Evolutionary conservation across 441 rosid genomes (phyloP).

Genomic region (Pelargonium citronellum): DNA sequence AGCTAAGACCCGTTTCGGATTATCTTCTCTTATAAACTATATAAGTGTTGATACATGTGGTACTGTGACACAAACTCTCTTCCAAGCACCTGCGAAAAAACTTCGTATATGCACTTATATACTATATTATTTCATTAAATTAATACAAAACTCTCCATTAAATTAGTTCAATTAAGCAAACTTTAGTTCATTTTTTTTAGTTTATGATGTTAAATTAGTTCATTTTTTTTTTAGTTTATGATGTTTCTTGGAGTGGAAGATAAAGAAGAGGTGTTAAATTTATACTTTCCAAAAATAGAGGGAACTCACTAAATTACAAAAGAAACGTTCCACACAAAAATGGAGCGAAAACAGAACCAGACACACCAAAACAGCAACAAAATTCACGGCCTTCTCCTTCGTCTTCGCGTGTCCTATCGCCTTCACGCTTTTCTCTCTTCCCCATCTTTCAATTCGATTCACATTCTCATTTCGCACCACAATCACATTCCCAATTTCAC

Average conservation of each 20-base stretch:
- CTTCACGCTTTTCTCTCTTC: slow-evolving; percentile 49
- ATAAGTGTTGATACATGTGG: no score
- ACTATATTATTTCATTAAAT: no score
- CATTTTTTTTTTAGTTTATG: not conserved
- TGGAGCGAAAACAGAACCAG: not conserved
- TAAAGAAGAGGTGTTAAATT: not conserved
- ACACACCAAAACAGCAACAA: not conserved
- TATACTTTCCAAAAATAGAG: not conserved
- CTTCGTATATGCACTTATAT: no score
- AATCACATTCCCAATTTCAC: slow-evolving; percentile 13
- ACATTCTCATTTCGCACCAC: slow-evolving; percentile 10
- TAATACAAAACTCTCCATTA: no score
- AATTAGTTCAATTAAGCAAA: no score
- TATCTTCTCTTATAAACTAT: no score
- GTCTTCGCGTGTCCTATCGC: slow-evolving; percentile 41
- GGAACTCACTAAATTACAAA: not conserved
- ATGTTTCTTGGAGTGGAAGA: not conserved
- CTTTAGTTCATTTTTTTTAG: no score
- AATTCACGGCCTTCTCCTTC: slow-evolving; percentile 21
- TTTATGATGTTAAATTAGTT: no score
- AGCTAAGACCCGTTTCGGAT: no score
- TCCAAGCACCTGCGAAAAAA: no score
- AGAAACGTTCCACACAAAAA: not conserved
- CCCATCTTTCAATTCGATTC: slow-evolving; percentile 17
- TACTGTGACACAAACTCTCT: no score